Conservation (phyloP, 768 basidiomycete genomes). For the Crucibulum laeve region DNA sequence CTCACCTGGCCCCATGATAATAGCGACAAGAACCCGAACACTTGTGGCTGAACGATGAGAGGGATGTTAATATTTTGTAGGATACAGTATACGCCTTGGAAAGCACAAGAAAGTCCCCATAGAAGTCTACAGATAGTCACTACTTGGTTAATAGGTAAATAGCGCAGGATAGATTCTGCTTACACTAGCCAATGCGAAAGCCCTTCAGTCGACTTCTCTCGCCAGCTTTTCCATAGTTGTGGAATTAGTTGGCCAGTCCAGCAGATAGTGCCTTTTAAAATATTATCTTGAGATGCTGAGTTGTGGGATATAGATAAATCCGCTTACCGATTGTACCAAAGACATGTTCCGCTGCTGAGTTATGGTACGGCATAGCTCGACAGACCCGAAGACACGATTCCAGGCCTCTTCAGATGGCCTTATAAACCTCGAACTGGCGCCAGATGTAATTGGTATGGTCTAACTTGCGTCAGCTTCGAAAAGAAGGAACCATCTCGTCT, state of each 20-base stretch:
- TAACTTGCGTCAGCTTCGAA: no score
- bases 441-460: no score
- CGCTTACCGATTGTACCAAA: constrained; percentile 61
- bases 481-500: no score
- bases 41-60: constrained; percentile 62
- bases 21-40: constrained; percentile 57
- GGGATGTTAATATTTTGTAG: constrained; percentile 67
- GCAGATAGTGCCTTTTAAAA: constrained; percentile 48
- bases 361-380: not conserved
- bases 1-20: constrained; percentile 65
- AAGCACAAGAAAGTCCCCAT: constrained; percentile 57
- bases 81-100: constrained; percentile 67
- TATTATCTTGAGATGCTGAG: not conserved
- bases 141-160: not conserved
- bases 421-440: no score
- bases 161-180: constrained; percentile 9
- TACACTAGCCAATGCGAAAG: constrained; percentile 68
- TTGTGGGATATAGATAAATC: not conserved
- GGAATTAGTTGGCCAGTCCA: constrained; percentile 69
- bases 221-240: constrained; percentile 71
- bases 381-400: no score
- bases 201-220: constrained; percentile 62
- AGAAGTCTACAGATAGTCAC: constrained; percentile 33
- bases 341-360: not conserved
- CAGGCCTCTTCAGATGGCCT: no score